phyloP scores from a whole-genome alignment of 2,329 filamentous ascomycete species.

The Exophiala lecanii-corni region DNA sequence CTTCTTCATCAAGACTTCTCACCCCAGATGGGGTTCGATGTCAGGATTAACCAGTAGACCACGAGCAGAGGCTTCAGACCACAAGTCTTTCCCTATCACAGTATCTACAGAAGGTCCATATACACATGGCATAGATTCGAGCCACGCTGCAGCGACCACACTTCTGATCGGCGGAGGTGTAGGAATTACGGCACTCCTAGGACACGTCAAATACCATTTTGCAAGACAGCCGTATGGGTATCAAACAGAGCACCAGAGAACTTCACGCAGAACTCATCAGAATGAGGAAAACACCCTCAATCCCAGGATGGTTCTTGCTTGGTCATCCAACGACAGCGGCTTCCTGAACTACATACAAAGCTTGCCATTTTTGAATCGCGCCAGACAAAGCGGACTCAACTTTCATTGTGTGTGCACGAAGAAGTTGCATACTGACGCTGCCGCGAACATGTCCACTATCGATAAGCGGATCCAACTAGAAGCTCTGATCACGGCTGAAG shows the following conservation, averaged over 20 bases:
- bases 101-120: conserved; percentile 8
- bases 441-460: no score
- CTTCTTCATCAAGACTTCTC: no score
- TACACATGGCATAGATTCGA: background rate
- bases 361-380: conserved; percentile 37
- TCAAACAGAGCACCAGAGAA: conserved; percentile 29
- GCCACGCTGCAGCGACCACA: conserved; percentile 26
- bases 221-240: conserved; percentile 20
- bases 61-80: conserved; percentile 32
- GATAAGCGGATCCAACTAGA: no score
- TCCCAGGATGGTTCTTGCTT: conserved; percentile 31
- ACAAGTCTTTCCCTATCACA: conserved; percentile 29
- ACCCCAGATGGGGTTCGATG: conserved; percentile 4
- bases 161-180: conserved; percentile 47
- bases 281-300: conserved; percentile 38
- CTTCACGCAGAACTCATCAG: conserved; percentile 31
- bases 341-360: conserved; percentile 42
- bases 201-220: conserved; percentile 31
- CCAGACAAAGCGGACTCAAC: conserved; percentile 38
- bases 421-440: no score
- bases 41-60: conserved; percentile 25
- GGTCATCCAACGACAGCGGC: conserved; percentile 26
- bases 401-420: conserved; percentile 25
- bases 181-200: conserved; percentile 44
- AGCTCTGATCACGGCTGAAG: no score